A percentile compares a stretch with the other conserved stretches of the same genome.
phyloP scores from a whole-genome alignment of 2,329 filamentous ascomycete genomes.

The Aspergillus costaricaensis region DNA sequence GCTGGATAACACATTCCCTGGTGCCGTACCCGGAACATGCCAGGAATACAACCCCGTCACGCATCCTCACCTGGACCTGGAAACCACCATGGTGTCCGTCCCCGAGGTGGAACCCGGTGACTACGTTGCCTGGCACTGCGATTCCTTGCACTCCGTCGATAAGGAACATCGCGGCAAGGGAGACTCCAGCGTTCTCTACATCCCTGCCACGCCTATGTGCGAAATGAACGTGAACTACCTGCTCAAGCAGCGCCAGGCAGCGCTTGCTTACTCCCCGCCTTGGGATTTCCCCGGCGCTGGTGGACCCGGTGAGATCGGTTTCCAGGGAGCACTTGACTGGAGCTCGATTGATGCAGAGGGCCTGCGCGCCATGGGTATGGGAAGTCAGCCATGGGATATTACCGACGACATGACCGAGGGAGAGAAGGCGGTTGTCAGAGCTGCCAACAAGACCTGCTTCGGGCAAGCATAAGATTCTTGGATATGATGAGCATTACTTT shows the following conservation, averaged over 20 bases:
- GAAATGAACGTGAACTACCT: conserved; percentile 72
- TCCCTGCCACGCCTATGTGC: conserved; percentile 81
- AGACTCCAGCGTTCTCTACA: conserved; percentile 86
- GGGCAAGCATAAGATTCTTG: conserved; percentile 10
- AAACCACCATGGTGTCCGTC: conserved; percentile 70
- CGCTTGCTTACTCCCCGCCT: conserved; percentile 66
- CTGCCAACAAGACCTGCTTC: conserved; percentile 59
- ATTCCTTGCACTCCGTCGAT: conserved; percentile 80
- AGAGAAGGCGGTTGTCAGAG: conserved; percentile 53
- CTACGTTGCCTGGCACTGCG: conserved; percentile 79
- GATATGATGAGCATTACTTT: background rate
- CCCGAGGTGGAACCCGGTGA: conserved; percentile 71
- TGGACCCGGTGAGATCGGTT: conserved; percentile 44
- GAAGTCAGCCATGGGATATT: conserved; percentile 51
- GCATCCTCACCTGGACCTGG: conserved; percentile 71
- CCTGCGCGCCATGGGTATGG: conserved; percentile 58
- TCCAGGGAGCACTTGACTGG: conserved; percentile 43
- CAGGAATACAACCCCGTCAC: conserved; percentile 67
- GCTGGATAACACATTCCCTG: conserved; percentile 60
- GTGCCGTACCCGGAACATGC: conserved; percentile 66
- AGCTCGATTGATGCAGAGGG: conserved; percentile 48
- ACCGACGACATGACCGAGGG: conserved; percentile 51
- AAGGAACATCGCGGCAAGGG: conserved; percentile 68
- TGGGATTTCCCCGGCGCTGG: conserved; percentile 69
- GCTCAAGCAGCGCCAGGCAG: conserved; percentile 68